A percentile compares a stretch with the other conserved stretches of the same genome.
Conservation (phyloP, 2,329 filamentous ascomycete genomes). For the Penicillium sp. region DNA sequence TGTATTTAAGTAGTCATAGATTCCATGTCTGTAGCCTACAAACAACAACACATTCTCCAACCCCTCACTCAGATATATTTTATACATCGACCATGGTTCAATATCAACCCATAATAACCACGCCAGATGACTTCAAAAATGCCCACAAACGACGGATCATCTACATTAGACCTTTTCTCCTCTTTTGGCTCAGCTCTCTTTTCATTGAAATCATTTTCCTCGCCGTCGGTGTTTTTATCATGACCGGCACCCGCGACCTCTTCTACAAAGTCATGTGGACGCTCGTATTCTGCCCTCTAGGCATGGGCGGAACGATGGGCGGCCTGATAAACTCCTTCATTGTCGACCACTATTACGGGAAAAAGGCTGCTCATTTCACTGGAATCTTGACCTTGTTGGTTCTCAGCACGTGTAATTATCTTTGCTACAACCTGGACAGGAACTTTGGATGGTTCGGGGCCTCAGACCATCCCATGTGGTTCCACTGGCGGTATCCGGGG, state of each 20-base stretch:
- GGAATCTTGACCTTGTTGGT: slow-evolving; percentile 13
- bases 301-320: slow-evolving; percentile 20
- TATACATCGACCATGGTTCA: too few relatives aligned
- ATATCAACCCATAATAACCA: too few relatives aligned
- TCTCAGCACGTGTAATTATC: slow-evolving; percentile 19
- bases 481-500: slow-evolving; percentile 17
- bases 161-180: too few relatives aligned
- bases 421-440: slow-evolving; percentile 15
- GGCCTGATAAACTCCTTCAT: slow-evolving; percentile 17
- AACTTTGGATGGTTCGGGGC: slow-evolving; percentile 18
- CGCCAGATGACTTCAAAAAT: too few relatives aligned
- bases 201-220: slow-evolving; percentile 17
- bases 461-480: slow-evolving; percentile 10
- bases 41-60: too few relatives aligned
- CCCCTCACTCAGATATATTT: too few relatives aligned
- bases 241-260: slow-evolving; percentile 16
- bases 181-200: too few relatives aligned
- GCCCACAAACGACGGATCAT: too few relatives aligned
- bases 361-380: slow-evolving; percentile 19
- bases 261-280: slow-evolving; percentile 21
- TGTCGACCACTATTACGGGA: slow-evolving; percentile 20
- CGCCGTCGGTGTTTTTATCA: slow-evolving; percentile 9
- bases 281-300: slow-evolving; percentile 15
- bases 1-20: too few relatives aligned
- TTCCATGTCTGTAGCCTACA: too few relatives aligned